Evolutionary conservation across 345 rosid species (phyloP).

Genomic region (Citrus trifoliata): DNA sequence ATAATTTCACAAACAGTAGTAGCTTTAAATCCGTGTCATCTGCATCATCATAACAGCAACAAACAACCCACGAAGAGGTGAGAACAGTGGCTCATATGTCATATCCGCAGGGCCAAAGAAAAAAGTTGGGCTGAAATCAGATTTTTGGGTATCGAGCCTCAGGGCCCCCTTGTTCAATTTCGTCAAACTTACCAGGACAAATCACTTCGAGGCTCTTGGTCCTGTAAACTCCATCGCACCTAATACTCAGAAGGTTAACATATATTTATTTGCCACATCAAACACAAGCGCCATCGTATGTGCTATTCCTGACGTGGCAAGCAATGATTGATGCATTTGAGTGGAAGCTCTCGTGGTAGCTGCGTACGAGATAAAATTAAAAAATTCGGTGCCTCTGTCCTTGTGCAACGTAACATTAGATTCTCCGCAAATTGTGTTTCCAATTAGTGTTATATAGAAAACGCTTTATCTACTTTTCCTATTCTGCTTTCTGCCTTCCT

Average conservation of each 20-base stretch:
- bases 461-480: constrained; percentile 21
- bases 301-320: background rate
- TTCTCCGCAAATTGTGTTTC: constrained; percentile 13
- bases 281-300: background rate
- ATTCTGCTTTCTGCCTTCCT: background rate
- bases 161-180: background rate
- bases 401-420: constrained; percentile 30
- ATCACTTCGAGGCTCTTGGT: background rate
- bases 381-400: constrained; percentile 57
- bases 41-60: background rate
- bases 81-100: background rate
- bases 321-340: background rate
- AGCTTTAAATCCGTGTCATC: background rate
- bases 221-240: background rate
- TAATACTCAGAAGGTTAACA: background rate
- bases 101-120: background rate
- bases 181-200: constrained; percentile 2
- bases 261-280: background rate
- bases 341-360: background rate
- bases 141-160: background rate
- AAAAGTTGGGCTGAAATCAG: background rate
- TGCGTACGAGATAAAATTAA: background rate
- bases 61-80: background rate
- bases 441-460: background rate
- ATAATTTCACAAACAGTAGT: too few species aligned